Evolutionary conservation across 768 basidiomycete species (phyloP).

Genomic region (Agaricus sinodeliciosus): DNA sequence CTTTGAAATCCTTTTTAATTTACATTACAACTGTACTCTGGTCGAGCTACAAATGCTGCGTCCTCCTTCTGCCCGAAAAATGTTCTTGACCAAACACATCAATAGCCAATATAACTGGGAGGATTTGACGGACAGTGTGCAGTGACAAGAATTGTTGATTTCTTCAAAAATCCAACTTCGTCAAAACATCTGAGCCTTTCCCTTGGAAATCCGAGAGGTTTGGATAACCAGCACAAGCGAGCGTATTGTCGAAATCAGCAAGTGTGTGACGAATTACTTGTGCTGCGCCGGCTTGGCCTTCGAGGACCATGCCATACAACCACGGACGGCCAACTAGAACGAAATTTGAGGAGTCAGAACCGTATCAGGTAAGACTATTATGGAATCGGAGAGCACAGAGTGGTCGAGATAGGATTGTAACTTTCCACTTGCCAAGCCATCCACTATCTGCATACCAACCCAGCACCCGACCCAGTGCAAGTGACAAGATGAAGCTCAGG

Average conservation of each 20-base stretch:
- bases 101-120: background rate
- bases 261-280: conserved; percentile 63
- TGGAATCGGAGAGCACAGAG: background rate
- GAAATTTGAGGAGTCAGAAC: background rate
- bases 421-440: no score
- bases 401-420: background rate
- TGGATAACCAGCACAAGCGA: conserved; percentile 57
- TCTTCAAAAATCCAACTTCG: conserved; percentile 29
- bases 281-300: conserved; percentile 68
- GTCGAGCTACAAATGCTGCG: background rate
- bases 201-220: conserved; percentile 57
- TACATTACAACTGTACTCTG: no score
- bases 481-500: no score
- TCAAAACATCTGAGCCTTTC: conserved; percentile 44
- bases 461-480: no score
- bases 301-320: conserved; percentile 66
- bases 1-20: no score
- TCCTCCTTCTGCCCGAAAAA: background rate
- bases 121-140: background rate
- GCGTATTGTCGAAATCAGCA: conserved; percentile 59
- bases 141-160: no score
- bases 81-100: background rate
- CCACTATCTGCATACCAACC: no score
- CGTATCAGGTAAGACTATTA: background rate
- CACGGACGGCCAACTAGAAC: conserved; percentile 62